Conservation (phyloP, 208 protist genomes). For the Crithidia expoeki region DNA sequence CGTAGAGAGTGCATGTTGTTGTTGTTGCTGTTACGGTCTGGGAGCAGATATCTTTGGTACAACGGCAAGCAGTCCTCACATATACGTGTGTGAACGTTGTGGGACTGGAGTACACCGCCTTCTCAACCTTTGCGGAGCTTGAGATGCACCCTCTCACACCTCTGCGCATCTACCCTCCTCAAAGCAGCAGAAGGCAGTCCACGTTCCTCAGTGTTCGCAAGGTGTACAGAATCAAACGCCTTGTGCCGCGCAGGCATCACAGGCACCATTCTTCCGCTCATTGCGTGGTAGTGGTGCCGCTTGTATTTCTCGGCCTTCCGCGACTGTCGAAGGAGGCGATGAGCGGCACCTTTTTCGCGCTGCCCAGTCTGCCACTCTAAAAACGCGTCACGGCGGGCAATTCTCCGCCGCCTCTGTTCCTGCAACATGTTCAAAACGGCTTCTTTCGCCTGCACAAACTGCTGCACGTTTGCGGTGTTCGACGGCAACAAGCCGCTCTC, state of each 20-base stretch:
- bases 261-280: conserved; percentile 59
- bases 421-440: conserved; percentile 54
- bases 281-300: conserved; percentile 72
- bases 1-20: too few relatives aligned
- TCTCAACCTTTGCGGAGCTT: background rate
- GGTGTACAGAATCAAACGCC: background rate
- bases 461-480: conserved; percentile 13
- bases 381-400: conserved; percentile 77
- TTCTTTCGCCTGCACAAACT: conserved; percentile 41
- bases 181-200: background rate
- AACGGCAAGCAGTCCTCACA: background rate
- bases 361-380: conserved; percentile 84
- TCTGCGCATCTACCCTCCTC: background rate
- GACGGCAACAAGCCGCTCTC: conserved; percentile 42
- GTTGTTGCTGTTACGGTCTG: too few relatives aligned
- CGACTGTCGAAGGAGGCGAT: conserved; percentile 68
- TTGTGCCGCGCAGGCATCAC: conserved; percentile 17
- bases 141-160: conserved; percentile 5
- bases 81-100: background rate
- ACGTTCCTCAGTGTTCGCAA: too few relatives aligned
- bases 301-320: conserved; percentile 80
- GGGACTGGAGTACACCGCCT: too few relatives aligned
- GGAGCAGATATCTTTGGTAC: too few relatives aligned
- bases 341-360: conserved; percentile 84
- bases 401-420: conserved; percentile 59